Percentiles rank a stretch among this genome's conserved stretches.
phyloP scores from a whole-genome alignment of 2,329 filamentous ascomycete species.

The Colletotrichum gloeosporioides region DNA sequence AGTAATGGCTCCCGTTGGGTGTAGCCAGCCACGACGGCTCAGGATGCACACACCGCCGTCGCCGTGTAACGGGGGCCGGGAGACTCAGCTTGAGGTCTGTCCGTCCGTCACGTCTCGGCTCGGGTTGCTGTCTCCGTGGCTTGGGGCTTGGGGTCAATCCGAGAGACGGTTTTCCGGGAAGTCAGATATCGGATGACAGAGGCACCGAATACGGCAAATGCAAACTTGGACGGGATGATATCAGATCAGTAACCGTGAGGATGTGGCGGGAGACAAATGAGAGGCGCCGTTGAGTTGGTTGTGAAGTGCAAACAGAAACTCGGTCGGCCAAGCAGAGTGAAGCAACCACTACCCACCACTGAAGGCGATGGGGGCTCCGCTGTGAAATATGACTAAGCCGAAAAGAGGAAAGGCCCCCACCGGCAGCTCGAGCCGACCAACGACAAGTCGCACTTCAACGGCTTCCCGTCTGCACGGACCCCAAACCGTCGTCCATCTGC shows the following conservation, averaged over 20 bases:
- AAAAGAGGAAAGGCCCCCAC: not conserved
- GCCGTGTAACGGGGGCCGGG: not conserved
- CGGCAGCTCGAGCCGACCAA: not conserved
- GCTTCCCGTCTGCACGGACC: not conserved
- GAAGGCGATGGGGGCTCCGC: not conserved
- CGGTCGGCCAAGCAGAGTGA: not conserved
- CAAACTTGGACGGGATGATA: not conserved
- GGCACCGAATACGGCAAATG: not conserved
- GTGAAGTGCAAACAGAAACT: constrained; percentile 17
- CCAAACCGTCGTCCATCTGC: not conserved
- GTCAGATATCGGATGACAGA: not conserved
- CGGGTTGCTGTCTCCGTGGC: not conserved
- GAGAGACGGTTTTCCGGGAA: not conserved
- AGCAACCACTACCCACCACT: not conserved
- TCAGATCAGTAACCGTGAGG: not conserved
- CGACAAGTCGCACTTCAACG: not conserved
- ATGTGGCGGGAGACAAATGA: not conserved
- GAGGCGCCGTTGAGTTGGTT: not conserved
- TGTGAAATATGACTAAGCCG: not conserved
- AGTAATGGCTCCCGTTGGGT: not conserved
- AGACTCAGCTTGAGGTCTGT: not conserved
- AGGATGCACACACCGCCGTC: constrained; percentile 3
- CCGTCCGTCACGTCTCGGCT: constrained; percentile 3
- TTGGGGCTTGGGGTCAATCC: not conserved
- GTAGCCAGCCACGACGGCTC: not conserved